Percentiles rank a stretch among this genome's conserved stretches.
Conservation (phyloP, 345 rosid species). For the Salix koriyanagi region DNA sequence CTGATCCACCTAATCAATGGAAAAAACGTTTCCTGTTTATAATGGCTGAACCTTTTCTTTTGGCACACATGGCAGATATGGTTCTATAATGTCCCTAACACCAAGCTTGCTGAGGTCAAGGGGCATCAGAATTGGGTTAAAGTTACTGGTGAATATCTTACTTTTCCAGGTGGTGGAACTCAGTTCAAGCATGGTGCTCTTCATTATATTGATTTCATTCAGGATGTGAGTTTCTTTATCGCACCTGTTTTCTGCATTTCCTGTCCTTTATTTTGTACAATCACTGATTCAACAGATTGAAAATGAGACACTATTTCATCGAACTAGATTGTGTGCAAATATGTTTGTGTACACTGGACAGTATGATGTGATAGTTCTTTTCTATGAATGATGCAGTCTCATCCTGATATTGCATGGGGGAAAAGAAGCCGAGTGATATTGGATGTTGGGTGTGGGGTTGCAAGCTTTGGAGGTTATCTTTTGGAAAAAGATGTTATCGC, state of each 20-base stretch:
- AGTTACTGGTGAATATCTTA: constrained; percentile 73
- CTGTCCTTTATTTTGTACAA: constrained; percentile 53
- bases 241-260: constrained; percentile 85
- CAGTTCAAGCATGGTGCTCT: background rate
- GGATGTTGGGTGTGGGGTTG: constrained; percentile 99
- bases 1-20: background rate
- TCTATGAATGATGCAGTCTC: constrained; percentile 53
- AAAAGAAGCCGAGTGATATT: constrained; percentile 71
- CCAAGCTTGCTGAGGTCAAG: constrained; percentile 80
- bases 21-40: constrained; percentile 1
- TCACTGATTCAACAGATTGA: background rate
- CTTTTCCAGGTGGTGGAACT: constrained; percentile 62
- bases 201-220: background rate
- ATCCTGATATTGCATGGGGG: constrained; percentile 80
- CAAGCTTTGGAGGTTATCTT: constrained; percentile 94
- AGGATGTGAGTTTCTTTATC: constrained; percentile 6
- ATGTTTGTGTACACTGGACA: constrained; percentile 8
- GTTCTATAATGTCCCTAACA: constrained; percentile 89
- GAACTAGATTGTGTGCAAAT: background rate
- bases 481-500: constrained; percentile 80
- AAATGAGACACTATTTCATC: background rate
- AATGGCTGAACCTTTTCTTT: constrained; percentile 6
- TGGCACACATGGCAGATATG: constrained; percentile 59
- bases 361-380: background rate
- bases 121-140: constrained; percentile 99